Base-by-base conservation (phyloP, 2,329 filamentous ascomycete genomes). In the Arthrinium phaeospermum region DNA sequence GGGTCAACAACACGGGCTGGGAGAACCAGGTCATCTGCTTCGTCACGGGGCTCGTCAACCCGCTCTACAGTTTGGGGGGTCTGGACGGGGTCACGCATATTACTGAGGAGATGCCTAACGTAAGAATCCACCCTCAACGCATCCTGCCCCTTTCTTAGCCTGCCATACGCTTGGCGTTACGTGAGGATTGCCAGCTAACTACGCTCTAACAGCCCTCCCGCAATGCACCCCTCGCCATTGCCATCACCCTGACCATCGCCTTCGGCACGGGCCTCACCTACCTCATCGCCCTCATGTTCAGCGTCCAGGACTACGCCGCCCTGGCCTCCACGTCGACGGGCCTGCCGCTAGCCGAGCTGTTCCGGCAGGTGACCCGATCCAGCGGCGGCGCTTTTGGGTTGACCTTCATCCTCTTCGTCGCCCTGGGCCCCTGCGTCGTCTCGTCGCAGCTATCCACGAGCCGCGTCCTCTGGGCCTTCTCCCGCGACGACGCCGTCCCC, bases 1-100 rank as follows among this genome's bases (percentile, higher is more conserved):
- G 85, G 82, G 84, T 86, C 71, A 88, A 88, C 71, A 88, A 88
- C 68, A 88, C 87, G 0, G 86, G 87, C 16, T 88, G 86, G 86
- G 79, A 84, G 46, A 85, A 83, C 71, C 83, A 86, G 71, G 83
- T 81, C 0, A 84, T 88, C 46, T 85, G 82, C 72, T 88, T 88
- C 75, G 86, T 88, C 71, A 85, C 85, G 0, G 86, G 86, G 0
- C 77, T 88, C 4, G 83, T 88, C 1, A 87, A 87, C 72, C 83
- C 85, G 0, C 76, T 85, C 6, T 88, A 85, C 76, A 82, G 82
- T 30, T 80, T 88, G 19, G 84, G 85, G 30, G 85, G 85, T 0
- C 78, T 88, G 1, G 86, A 88, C 73, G 84, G 84, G 0, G 83
- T 85, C 30, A 84, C 84, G 0, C 86, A 88, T 75, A 85, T 88